Percentiles rank a stretch among this genome's conserved stretches.
Conservation (phyloP, 129 eudicot species). For the Daucus carota region DH1_v3.0 NC_030386.2:32647501-32648000, state of each 20-base stretch:
- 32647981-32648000: not conserved
- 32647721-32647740: not conserved
- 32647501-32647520: not conserved
- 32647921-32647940: not conserved
- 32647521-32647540: not conserved
- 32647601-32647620: conserved; percentile 99
- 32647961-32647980: not conserved
- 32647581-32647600: conserved; percentile 95
- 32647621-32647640: conserved; percentile 93
- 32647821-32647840: not conserved
- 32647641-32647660: conserved; percentile 89
- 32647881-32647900: not conserved
- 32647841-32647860: not conserved
- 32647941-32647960: not conserved
- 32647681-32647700: conserved; percentile 21
- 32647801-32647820: not conserved
- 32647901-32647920: not conserved
- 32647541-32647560: not conserved
- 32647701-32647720: not conserved
- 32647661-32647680: conserved; percentile 91
- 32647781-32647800: no score
- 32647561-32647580: conserved; percentile 45
- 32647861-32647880: not conserved
- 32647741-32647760: not conserved
- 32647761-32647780: not conserved